phyloP scores from a whole-genome alignment of 768 basidiomycete genomes.

The Collybia sordida region DNA sequence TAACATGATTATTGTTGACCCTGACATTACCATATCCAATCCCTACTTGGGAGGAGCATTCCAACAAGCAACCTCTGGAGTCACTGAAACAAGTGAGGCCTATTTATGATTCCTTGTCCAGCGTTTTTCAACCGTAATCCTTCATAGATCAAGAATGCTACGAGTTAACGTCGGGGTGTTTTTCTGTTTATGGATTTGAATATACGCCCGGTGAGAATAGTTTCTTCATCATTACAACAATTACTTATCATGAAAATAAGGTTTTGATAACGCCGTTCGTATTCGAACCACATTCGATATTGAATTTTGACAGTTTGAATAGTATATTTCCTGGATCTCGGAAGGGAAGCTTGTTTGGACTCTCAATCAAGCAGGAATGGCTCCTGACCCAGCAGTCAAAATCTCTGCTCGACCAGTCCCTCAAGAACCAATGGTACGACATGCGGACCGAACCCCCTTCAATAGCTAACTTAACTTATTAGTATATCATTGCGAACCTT shows the following conservation, averaged over 20 bases:
- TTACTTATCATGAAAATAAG: conserved; percentile 18
- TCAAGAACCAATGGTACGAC: conserved; percentile 77
- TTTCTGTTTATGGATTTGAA: conserved; percentile 77
- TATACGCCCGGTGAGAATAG: conserved; percentile 61
- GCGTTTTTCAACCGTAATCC: not conserved
- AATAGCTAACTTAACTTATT: conserved; percentile 5
- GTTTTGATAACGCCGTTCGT: conserved; percentile 55
- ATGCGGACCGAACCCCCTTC: not conserved
- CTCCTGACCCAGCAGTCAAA: conserved; percentile 49
- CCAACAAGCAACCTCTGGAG: conserved; percentile 81
- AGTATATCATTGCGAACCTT: conserved; percentile 86
- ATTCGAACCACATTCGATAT: not conserved
- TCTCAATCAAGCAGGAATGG: conserved; percentile 60
- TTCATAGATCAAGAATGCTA: conserved; percentile 69
- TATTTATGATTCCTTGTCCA: not conserved
- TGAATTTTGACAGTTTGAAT: not conserved
- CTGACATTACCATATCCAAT: conserved; percentile 53
- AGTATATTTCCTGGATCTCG: conserved; percentile 84
- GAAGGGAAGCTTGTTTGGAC: conserved; percentile 68
- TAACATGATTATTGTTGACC: conserved; percentile 58
- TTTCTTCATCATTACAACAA: not conserved
- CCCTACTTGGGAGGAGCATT: conserved; percentile 72
- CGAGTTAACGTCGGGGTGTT: conserved; percentile 50
- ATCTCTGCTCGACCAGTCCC: conserved; percentile 72
- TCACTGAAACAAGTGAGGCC: conserved; percentile 56